Base-by-base conservation (phyloP, 805 yeast genomes). In the Cyberlindnera sargentensis region DNA sequence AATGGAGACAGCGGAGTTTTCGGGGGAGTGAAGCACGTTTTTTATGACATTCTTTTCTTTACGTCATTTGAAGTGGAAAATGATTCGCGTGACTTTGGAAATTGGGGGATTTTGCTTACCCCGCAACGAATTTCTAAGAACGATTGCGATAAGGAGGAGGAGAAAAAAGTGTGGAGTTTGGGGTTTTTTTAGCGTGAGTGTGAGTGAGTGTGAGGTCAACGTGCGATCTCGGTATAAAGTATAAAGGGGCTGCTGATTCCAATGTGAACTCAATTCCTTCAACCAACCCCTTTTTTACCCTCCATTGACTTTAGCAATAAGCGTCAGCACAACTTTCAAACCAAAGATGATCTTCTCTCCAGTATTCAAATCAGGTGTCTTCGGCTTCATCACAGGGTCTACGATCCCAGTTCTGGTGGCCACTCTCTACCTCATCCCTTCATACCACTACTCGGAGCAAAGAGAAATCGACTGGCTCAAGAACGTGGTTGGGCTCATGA, bases 321-420 rank as follows among this genome's bases (percentile, higher is more conserved):
- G 20, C 20, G 20, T 34, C 36, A 34, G 5, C 24, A 15, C 36
- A 34, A 6, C 10, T 4, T 34, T 34, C 36, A 34, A 15, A 15
- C 20, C 20, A 15, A 15, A 15, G 20, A 15, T 8, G n/a, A 36
- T 36, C 30, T 20, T 33, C 8, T 34, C 52, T 8, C 44, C 53
- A 24, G 20, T 51, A 8, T 28, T 55, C n/a, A 53, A 41, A 38
- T 47, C 54, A 11, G 55, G 56, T 8, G 46, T 53, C 1, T 9
- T 55, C 27, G 62, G 62, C 4, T 57, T 57, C 40, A 10, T 56
- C 6, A 36, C 54, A 3, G 62, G 62, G 2, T 43, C 54, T 6
- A 31, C 52, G 3, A 20, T 57, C 25, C 62, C 62, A 31, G 36
- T 57, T 2, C 15, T 55, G n/a, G 44, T 53, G 37, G 46, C 58